phyloP scores from a whole-genome alignment of 306 rosid genomes.

The Chamaecrista fasciculata region DNA sequence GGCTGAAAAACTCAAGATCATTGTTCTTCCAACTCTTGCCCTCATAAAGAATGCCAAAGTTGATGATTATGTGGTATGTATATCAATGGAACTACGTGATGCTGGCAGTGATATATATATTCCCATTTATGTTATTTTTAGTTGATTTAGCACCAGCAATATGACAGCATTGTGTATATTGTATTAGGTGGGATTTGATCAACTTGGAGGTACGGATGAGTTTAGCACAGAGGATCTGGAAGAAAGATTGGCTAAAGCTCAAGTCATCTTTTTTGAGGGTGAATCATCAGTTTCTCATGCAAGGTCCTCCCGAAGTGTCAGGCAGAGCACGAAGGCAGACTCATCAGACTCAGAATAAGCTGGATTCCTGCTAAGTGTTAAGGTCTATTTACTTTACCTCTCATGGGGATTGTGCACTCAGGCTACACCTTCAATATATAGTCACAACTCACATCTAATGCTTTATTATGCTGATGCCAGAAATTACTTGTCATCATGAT shows the following conservation, averaged over 20 bases:
- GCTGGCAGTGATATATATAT: no score
- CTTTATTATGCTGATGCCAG: conserved; percentile 3
- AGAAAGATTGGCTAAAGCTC: conserved; percentile 14
- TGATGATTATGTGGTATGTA: conserved; percentile 91
- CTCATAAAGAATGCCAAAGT: conserved; percentile 93
- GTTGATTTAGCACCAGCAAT: conserved; percentile 8
- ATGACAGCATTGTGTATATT: conserved; percentile 22
- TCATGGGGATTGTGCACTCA: background rate
- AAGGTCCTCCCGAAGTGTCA: conserved; percentile 65
- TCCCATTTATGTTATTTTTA: background rate
- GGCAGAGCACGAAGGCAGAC: conserved; percentile 63
- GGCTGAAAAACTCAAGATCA: conserved; percentile 84
- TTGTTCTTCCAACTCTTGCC: conserved; percentile 92
- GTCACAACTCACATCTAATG: background rate
- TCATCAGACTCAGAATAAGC: conserved; percentile 82
- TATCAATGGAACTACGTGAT: no score
- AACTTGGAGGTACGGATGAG: conserved; percentile 93
- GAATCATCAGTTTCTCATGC: conserved; percentile 65
- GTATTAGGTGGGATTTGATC: conserved; percentile 89
- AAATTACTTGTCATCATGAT: conserved; percentile 9
- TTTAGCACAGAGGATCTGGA: conserved; percentile 21
- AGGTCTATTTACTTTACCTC: conserved; percentile 7
- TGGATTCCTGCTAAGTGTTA: conserved; percentile 27
- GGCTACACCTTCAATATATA: conserved; percentile 1
- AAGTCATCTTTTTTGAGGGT: conserved; percentile 65